A percentile compares a stretch with the other conserved stretches of the same genome.
These are phyloP conservation scores for Iberis pinnata DNA, from an alignment of 345 rosid species.

Conservation along the genomic window DNA sequence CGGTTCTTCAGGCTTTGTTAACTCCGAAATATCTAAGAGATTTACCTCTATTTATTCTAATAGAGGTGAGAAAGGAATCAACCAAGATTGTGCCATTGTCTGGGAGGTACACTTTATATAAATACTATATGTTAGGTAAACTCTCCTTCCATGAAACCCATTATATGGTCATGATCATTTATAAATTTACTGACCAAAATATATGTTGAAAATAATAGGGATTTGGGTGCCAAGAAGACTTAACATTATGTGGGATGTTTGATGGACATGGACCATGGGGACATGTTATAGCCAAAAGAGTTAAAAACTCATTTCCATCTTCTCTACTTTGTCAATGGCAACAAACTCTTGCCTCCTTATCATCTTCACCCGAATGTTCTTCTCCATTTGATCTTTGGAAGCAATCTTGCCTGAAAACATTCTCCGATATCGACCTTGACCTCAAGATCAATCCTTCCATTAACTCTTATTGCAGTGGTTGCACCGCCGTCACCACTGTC, in stretches of 20 bases:
- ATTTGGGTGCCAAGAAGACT: constrained; percentile 83
- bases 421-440: constrained; percentile 58
- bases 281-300: constrained; percentile 59
- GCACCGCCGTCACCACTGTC: constrained; percentile 63
- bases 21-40: constrained; percentile 39
- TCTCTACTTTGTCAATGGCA: constrained; percentile 79
- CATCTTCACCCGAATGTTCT: constrained; percentile 32
- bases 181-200: too few species aligned
- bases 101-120: constrained; percentile 58
- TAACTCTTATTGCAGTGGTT: constrained; percentile 64
- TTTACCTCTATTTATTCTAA: constrained; percentile 62
- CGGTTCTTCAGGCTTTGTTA: constrained; percentile 50
- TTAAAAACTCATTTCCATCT: constrained; percentile 45
- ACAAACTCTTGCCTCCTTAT: constrained; percentile 39
- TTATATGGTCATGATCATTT: constrained; percentile 4
- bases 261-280: constrained; percentile 99
- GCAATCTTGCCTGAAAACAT: constrained; percentile 59
- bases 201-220: too few species aligned
- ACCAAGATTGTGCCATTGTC: constrained; percentile 67
- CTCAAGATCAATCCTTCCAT: constrained; percentile 56
- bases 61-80: constrained; percentile 72
- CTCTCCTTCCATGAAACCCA: neutral
- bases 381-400: constrained; percentile 62
- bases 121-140: constrained; percentile 6
- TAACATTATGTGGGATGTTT: constrained; percentile 72